A percentile compares a stretch with the other conserved stretches of the same genome.
Conservation (phyloP, 1,284 basidiomycete genomes). For the Lignosus rhinocerotis region DNA sequence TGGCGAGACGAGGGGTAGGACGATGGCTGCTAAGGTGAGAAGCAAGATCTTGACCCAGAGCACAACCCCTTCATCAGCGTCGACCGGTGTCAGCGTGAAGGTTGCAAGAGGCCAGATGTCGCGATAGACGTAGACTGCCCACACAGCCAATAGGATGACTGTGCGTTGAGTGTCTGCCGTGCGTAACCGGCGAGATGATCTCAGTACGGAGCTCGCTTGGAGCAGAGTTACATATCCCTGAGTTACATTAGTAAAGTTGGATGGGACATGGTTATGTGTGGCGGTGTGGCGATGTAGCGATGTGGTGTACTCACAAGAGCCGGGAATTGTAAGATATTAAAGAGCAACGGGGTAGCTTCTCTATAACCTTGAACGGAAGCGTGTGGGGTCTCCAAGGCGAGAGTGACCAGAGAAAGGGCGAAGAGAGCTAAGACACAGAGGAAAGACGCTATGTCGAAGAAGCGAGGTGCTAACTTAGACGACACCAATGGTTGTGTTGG, state of each 20-base stretch:
- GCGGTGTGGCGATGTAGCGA: background rate
- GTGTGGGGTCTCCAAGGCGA: background rate
- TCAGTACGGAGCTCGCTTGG: background rate
- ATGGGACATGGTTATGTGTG: background rate
- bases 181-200: background rate
- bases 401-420: background rate
- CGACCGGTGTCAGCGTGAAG: conserved; percentile 39
- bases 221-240: background rate
- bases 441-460: background rate
- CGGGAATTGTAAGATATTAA: background rate
- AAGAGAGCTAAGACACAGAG: background rate
- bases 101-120: conserved; percentile 52
- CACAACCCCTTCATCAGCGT: conserved; percentile 21
- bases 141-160: conserved; percentile 37
- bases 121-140: conserved; percentile 45
- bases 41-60: background rate
- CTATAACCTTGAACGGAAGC: background rate
- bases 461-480: background rate
- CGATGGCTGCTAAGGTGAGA: conserved; percentile 36
- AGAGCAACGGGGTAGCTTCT: background rate
- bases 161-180: background rate
- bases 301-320: background rate
- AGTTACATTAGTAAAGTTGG: background rate
- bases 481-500: background rate
- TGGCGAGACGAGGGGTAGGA: conserved; percentile 48